A percentile compares a stretch with the other conserved stretches of the same genome.
Evolutionary conservation across 352 stramenopile species (phyloP).

Genomic region (Phytophthora boehmeriae): DNA sequence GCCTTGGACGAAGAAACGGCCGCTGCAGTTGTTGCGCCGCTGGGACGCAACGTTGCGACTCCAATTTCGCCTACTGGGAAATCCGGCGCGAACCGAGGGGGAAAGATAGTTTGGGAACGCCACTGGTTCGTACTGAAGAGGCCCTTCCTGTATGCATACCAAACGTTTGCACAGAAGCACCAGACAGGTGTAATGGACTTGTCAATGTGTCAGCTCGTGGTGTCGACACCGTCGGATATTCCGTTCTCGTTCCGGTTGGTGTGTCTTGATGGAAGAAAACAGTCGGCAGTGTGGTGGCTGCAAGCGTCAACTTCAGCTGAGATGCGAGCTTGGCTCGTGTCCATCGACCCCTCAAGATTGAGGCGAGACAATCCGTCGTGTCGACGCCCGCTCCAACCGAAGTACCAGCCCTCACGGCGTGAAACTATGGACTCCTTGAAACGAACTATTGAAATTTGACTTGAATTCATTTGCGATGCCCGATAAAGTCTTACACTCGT

Average conservation of each 20-base stretch:
- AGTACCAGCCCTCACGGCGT: conserved; percentile 39
- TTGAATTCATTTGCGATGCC: not conserved
- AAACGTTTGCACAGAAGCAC: conserved; percentile 69
- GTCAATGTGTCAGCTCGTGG: conserved; percentile 62
- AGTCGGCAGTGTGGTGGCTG: conserved; percentile 75
- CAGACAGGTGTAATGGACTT: conserved; percentile 78
- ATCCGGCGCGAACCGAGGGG: conserved; percentile 2
- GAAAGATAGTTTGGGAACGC: conserved; percentile 51
- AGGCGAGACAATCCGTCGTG: conserved; percentile 28
- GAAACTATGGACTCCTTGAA: conserved; percentile 4
- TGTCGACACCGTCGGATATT: conserved; percentile 33
- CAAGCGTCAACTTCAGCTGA: conserved; percentile 72
- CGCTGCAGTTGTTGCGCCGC: conserved; percentile 38
- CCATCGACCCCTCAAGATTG: conserved; percentile 75
- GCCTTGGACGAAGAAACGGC: conserved; percentile 52
- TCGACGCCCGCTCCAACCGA: conserved; percentile 19
- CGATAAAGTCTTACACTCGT: not conserved
- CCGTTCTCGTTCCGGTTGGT: conserved; percentile 81
- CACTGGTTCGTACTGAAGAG: conserved; percentile 85
- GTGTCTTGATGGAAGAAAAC: conserved; percentile 49
- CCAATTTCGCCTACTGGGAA: conserved; percentile 9
- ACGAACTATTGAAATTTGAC: not conserved
- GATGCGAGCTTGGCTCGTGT: conserved; percentile 72
- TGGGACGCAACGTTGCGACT: conserved; percentile 16
- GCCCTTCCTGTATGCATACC: conserved; percentile 80